A percentile compares a stretch with the other conserved stretches of the same genome.
These are phyloP conservation scores for Fistulinella cinereoalba DNA, from an alignment of 1,284 basidiomycete species.

Conservation along the genomic window DNA sequence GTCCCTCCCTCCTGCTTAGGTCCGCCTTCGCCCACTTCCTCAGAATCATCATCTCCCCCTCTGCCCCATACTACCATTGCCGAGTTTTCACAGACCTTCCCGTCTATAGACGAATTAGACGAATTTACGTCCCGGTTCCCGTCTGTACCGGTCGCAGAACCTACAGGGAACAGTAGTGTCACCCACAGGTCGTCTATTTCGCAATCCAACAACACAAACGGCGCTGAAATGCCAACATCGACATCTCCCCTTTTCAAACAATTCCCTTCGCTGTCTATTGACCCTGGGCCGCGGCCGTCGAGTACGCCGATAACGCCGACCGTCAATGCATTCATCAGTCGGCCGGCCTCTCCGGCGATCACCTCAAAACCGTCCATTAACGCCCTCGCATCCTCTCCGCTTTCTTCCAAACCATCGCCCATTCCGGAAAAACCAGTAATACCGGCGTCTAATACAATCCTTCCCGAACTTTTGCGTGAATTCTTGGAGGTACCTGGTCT, in stretches of 20 bases:
- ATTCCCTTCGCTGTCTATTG: slow-evolving; percentile 52
- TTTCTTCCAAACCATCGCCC: slow-evolving; percentile 18
- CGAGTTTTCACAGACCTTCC: slow-evolving; percentile 62
- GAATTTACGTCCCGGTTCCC: slow-evolving; percentile 51
- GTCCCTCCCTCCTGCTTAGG: slow-evolving; percentile 67
- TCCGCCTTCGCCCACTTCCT: slow-evolving; percentile 69
- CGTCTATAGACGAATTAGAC: slow-evolving; percentile 72
- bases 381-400: slow-evolving; percentile 18
- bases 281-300: slow-evolving; percentile 57
- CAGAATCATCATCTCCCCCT: slow-evolving; percentile 49
- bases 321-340: slow-evolving; percentile 54
- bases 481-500: slow-evolving; percentile 56
- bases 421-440: slow-evolving; percentile 40
- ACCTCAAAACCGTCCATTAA: slow-evolving; percentile 23
- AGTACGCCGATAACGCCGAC: slow-evolving; percentile 69
- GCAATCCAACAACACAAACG: slow-evolving; percentile 13
- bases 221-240: slow-evolving; percentile 7
- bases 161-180: slow-evolving; percentile 35
- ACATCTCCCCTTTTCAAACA: slow-evolving; percentile 36
- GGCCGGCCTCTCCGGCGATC: slow-evolving; percentile 50
- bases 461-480: slow-evolving; percentile 57
- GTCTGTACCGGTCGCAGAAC: slow-evolving; percentile 43
- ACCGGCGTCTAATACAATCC: slow-evolving; percentile 55
- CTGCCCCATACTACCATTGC: slow-evolving; percentile 40
- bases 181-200: slow-evolving; percentile 15